These are phyloP conservation scores for Spathaspora passalidarum DNA, from an alignment of 805 yeast species.

Conservation along the genomic window DNA sequence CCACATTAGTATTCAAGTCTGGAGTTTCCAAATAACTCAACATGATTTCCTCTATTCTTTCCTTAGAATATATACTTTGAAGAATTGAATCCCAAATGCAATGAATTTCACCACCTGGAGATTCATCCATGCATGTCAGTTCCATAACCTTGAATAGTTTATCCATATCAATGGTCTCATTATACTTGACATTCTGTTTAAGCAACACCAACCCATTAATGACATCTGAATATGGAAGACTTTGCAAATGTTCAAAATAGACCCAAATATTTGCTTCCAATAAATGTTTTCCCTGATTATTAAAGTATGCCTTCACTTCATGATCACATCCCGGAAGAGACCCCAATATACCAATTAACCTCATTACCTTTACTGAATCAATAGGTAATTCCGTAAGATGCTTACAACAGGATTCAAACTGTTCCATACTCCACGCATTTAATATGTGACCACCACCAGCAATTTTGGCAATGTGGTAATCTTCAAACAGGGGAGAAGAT, in stretches of 20 bases:
- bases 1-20: neutral
- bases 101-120: constrained; percentile 5
- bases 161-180: constrained; percentile 8
- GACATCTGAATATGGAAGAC: constrained; percentile 10
- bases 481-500: constrained; percentile 33
- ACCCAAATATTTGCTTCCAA: constrained; percentile 20
- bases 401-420: constrained; percentile 6
- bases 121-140: constrained; percentile 1
- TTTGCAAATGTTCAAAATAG: constrained; percentile 11
- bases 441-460: neutral
- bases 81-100: constrained; percentile 7
- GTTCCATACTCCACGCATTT: constrained; percentile 3
- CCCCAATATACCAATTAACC: constrained; percentile 3
- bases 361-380: neutral
- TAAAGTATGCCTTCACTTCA: constrained; percentile 16
- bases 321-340: constrained; percentile 7
- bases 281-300: constrained; percentile 12
- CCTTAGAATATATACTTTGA: neutral
- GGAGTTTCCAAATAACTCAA: constrained; percentile 5
- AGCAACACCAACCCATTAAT: constrained; percentile 33
- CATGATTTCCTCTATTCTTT: constrained; percentile 2
- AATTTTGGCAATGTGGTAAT: constrained; percentile 30
- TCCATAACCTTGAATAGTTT: constrained; percentile 2
- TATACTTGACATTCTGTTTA: constrained; percentile 33
- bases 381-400: neutral